A percentile compares a stretch with the other conserved stretches of the same genome.
These are phyloP conservation scores for Stachybotrys chartarum DNA, from an alignment of 2,329 filamentous ascomycete genomes.

Conservation along the genomic window DNA sequence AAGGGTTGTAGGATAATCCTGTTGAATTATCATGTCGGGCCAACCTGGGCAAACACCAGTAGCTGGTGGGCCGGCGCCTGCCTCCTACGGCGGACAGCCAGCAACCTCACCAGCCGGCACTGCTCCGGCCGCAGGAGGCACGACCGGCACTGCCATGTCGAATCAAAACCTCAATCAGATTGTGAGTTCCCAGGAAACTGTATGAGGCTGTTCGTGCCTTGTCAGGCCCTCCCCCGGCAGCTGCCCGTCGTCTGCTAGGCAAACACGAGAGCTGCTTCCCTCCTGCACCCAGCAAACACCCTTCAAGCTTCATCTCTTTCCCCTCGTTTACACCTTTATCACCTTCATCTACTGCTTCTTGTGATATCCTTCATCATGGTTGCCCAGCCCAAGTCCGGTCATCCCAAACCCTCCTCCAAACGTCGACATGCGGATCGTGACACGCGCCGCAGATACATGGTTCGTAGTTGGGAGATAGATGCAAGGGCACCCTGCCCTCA, in stretches of 20 bases:
- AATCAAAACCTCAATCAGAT: constrained; percentile 95
- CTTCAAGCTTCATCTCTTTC: background rate
- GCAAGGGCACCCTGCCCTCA: too few relatives aligned
- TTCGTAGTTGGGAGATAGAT: too few relatives aligned
- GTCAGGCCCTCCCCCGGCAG: background rate
- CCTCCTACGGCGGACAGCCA: constrained; percentile 22
- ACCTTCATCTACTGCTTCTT: background rate
- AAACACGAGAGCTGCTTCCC: background rate
- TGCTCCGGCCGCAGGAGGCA: constrained; percentile 12
- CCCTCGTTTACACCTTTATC: background rate
- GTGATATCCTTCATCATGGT: too few relatives aligned
- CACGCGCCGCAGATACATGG: too few relatives aligned
- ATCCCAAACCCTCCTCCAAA: too few relatives aligned
- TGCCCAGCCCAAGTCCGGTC: too few relatives aligned
- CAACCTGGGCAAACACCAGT: constrained; percentile 14
- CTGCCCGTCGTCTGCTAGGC: background rate
- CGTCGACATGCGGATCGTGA: too few relatives aligned
- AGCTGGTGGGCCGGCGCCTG: constrained; percentile 19
- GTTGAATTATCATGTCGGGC: constrained; percentile 22
- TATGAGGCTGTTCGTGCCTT: too few relatives aligned
- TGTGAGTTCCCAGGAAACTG: constrained; percentile 48
- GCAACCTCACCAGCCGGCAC: constrained; percentile 23
- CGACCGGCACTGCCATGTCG: constrained; percentile 46
- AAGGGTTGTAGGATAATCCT: background rate
- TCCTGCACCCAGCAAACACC: background rate